Conservation (phyloP, 2,329 filamentous ascomycete species). For the Acrocalymma vagum region DNA sequence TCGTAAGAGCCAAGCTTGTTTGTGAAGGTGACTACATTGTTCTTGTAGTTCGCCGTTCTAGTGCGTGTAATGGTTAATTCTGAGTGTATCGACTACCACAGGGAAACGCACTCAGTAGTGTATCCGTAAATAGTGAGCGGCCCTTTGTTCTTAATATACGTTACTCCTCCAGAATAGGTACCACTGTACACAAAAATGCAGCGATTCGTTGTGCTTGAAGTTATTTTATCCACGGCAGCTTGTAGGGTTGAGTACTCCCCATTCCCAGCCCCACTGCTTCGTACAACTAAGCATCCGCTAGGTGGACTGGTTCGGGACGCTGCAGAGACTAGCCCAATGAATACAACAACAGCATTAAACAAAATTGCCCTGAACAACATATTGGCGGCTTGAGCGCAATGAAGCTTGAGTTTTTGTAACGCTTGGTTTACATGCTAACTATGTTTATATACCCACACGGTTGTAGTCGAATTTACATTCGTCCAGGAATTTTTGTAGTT, state of each 20-base stretch:
- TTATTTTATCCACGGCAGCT: slow-evolving; percentile 45
- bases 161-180: slow-evolving; percentile 66
- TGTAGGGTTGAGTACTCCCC: slow-evolving; percentile 57
- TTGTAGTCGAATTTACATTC: no score
- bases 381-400: no score
- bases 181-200: slow-evolving; percentile 67
- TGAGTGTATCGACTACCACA: neutral
- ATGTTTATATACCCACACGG: no score
- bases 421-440: no score
- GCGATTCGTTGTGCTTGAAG: slow-evolving; percentile 54
- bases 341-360: no score
- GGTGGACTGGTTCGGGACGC: slow-evolving; percentile 52
- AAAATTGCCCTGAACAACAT: no score
- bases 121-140: slow-evolving; percentile 48
- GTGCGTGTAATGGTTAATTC: slow-evolving; percentile 1
- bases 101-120: slow-evolving; percentile 19
- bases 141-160: slow-evolving; percentile 56
- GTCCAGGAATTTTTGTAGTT: no score
- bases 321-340: no score
- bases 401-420: no score
- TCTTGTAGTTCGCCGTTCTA: slow-evolving; percentile 52
- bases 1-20: slow-evolving; percentile 45
- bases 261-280: slow-evolving; percentile 31
- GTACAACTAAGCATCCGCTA: slow-evolving; percentile 58
- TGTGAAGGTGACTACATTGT: slow-evolving; percentile 64